Conservation (phyloP, 441 rosid genomes). For the Bocquillonia castaneifolia region DNA sequence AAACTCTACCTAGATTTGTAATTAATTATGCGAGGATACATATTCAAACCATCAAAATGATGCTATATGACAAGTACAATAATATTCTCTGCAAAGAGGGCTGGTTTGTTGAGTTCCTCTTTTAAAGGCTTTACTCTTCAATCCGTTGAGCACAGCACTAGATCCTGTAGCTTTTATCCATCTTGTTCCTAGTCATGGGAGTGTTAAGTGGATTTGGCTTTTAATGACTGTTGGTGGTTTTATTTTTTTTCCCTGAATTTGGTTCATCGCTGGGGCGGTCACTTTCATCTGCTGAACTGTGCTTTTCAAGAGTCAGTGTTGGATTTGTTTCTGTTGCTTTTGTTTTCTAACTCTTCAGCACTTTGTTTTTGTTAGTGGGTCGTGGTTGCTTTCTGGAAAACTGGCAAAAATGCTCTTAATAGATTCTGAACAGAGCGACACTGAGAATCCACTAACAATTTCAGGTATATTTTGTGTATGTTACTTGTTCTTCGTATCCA, state of each 20-base stretch:
- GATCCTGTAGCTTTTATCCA: not conserved
- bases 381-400: constrained; percentile 84
- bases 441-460: constrained; percentile 57
- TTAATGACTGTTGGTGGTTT: not conserved
- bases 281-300: not conserved
- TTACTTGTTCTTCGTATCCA: constrained; percentile 14
- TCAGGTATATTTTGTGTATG: constrained; percentile 56
- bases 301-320: not conserved
- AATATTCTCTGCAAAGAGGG: not conserved
- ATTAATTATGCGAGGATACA: not conserved
- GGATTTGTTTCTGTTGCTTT: not conserved
- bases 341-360: constrained; percentile 6
- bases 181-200: not conserved
- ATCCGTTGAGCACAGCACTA: too few relatives aligned
- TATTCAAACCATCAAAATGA: not conserved
- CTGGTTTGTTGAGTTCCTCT: not conserved
- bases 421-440: constrained; percentile 73
- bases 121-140: not conserved
- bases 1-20: not conserved
- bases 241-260: constrained; percentile 3
- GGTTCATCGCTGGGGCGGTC: not conserved
- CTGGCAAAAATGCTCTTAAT: constrained; percentile 81
- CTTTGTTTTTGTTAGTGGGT: constrained; percentile 39
- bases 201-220: not conserved
- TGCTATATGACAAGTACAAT: not conserved